Evolutionary conservation across 257 asterid genomes (phyloP), one percentile per base, ranked within the genome.

Genomic region (Paulownia fortunei): DNA sequence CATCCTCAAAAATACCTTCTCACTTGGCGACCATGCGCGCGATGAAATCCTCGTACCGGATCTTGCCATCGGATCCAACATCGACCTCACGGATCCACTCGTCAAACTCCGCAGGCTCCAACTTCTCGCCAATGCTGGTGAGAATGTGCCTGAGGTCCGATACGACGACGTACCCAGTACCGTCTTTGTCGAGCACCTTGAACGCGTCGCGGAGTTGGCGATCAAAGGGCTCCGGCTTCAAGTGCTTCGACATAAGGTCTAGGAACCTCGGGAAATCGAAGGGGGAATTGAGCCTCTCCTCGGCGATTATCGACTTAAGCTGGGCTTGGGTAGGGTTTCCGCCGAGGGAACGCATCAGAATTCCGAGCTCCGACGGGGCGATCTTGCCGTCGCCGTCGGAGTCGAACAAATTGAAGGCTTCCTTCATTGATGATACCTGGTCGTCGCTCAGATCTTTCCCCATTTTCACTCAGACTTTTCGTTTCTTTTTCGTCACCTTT

Each of bases 51-150:
- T 92, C 98, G 74, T 94, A 94, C 52, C 86, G 85, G 85, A 94
- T 92, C 92, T 94, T 94, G 63, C 99, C 99, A 81, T 94, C 99
- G 69, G 99, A 88, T 84, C 97, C 99, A 58, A 86, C 95, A 82
- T 92, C 97, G 12, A 94, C 98, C 87, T 94, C 99, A 4, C 99
- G 97, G 96, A 94, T 94, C 99, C 99, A 94, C 92, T 94, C 99
- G 69, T 94, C 99, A 65, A 94, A 92, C 84, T 94, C 99, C 11
- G 96, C 91, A 3, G 96, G 94, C 86, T 94, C 99, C 74, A 94
- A 86, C 81, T 94, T 94, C 92, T 94, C 99, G 27, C 99, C 98
- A 69, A 92, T 94, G 80, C 94, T 92, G 62, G 98, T 94, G 76
- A 94, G 82, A 71, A 94, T 94, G 81, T 94, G 99, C 91, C 91